Evolutionary conservation across 176 grass and related monocot species (phyloP).

Genomic region (Rhynchospora tenuis): DNA sequence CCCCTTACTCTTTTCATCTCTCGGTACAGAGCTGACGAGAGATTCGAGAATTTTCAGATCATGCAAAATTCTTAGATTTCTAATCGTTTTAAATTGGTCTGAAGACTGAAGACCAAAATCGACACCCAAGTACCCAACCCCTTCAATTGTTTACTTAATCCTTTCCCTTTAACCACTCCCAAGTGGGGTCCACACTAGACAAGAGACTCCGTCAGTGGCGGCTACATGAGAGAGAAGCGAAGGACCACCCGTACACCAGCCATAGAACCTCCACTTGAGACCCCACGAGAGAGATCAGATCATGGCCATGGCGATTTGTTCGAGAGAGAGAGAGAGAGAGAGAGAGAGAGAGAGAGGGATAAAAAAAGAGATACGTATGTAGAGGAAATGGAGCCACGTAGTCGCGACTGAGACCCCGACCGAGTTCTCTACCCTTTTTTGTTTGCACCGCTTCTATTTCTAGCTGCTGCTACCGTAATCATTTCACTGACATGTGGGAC

Average conservation of each 20-base stretch:
- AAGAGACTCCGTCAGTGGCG: not conserved
- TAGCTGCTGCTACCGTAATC: not conserved
- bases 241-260: not conserved
- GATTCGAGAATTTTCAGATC: not conserved
- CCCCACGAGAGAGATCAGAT: not conserved
- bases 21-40: not conserved
- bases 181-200: not conserved
- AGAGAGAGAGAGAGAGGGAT: too few species aligned
- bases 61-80: not conserved
- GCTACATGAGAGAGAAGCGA: not conserved
- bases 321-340: not conserved
- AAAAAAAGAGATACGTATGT: not conserved
- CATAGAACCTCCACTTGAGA: not conserved
- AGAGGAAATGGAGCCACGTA: not conserved
- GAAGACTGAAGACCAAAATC: not conserved
- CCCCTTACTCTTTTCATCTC: not conserved
- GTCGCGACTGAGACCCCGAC: not conserved
- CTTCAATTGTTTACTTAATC: not conserved
- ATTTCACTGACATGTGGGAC: not conserved
- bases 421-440: not conserved
- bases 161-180: not conserved
- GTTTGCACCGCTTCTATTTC: not conserved
- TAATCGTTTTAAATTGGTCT: not conserved
- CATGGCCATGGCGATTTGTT: not conserved
- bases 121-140: not conserved